Conservation (phyloP, 805 yeast species). For the Candida chauliodis region DNA sequence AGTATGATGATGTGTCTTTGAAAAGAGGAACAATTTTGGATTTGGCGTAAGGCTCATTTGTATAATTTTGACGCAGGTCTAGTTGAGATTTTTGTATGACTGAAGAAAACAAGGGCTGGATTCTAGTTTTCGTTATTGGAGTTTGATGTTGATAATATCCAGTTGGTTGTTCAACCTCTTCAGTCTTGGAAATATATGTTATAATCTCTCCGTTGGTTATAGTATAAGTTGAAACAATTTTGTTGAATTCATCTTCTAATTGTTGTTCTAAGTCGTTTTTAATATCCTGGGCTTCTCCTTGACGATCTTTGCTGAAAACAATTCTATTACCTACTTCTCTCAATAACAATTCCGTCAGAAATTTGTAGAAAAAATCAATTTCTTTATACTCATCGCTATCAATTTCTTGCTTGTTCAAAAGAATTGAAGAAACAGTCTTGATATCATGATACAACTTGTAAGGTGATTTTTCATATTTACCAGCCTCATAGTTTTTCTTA, state of each 20-base stretch:
- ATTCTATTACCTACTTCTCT: constrained; percentile 44
- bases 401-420: constrained; percentile 44
- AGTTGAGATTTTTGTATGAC: constrained; percentile 62
- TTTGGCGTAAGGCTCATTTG: constrained; percentile 65
- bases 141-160: constrained; percentile 10
- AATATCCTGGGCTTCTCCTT: constrained; percentile 11
- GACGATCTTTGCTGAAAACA: constrained; percentile 10
- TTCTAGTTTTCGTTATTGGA: constrained; percentile 45
- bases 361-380: constrained; percentile 61
- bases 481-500: constrained; percentile 31
- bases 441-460: constrained; percentile 67
- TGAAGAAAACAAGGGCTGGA: constrained; percentile 78
- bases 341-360: constrained; percentile 57
- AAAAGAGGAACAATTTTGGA: constrained; percentile 60
- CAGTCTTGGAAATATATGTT: constrained; percentile 28
- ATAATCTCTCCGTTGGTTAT: constrained; percentile 60
- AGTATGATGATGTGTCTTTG: constrained; percentile 17
- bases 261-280: constrained; percentile 37
- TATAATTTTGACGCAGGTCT: constrained; percentile 67
- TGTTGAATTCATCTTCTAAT: constrained; percentile 55
- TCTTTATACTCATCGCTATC: constrained; percentile 48
- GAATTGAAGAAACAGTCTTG: constrained; percentile 49
- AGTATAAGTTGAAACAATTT: constrained; percentile 51
- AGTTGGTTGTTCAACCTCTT: constrained; percentile 21
- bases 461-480: constrained; percentile 42